phyloP scores from a whole-genome alignment of 768 basidiomycete genomes.

The Tricholoma sp. region DNA sequence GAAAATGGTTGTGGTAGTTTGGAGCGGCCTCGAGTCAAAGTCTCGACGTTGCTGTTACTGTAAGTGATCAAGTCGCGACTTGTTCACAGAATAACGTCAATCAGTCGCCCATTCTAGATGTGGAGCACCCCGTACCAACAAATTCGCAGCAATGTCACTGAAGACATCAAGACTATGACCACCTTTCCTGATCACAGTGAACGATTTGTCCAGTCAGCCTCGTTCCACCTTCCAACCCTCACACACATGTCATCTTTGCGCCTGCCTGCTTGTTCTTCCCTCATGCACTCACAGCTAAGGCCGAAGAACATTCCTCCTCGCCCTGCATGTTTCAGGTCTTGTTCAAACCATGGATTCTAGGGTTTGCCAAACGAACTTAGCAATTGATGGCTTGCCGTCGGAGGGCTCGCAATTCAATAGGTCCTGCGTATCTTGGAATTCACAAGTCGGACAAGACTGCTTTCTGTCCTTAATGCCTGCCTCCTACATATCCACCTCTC shows the following conservation, averaged over 20 bases:
- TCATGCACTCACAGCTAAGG: not conserved
- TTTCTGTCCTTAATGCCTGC: not conserved
- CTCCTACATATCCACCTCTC: not conserved
- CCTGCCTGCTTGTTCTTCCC: not conserved
- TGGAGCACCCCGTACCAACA: not conserved
- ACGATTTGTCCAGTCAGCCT: not conserved
- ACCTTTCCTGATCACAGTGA: not conserved
- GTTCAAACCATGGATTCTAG: not conserved
- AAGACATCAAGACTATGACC: not conserved
- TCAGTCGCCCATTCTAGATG: not conserved
- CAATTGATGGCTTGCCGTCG: not conserved
- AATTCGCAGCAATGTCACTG: not conserved
- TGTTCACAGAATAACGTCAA: not conserved
- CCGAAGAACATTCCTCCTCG: not conserved
- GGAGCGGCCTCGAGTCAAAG: too few relatives aligned
- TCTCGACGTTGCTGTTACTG: not conserved
- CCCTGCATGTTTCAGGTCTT: not conserved
- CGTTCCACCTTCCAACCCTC: not conserved
- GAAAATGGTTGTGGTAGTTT: not conserved
- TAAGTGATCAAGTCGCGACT: not conserved
- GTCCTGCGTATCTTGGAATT: not conserved
- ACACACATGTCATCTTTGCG: not conserved
- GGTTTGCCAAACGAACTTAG: not conserved
- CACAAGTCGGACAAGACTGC: not conserved
- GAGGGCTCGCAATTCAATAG: not conserved